Base-by-base conservation (phyloP, 2,329 filamentous ascomycete genomes). In the Phialophora expanda region DNA sequence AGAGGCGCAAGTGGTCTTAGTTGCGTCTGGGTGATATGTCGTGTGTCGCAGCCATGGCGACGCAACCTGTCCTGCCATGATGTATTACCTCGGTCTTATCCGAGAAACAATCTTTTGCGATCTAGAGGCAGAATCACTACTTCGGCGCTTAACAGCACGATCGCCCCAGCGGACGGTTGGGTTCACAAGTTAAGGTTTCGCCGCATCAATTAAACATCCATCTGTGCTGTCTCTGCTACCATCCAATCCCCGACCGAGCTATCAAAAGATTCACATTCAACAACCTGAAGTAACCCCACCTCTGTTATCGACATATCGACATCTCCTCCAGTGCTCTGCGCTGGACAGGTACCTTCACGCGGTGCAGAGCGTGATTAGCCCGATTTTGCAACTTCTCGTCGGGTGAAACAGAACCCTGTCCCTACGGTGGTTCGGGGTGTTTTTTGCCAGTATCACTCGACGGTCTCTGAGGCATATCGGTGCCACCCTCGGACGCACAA, bases 301-400 rank as follows among this genome's bases (percentile, higher is more conserved):
- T 14, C 22, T 26, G 22, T 3, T 22, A 9, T 28, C 12, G 9
- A n/a, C 12, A 12, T 28, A 12, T 28, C 48, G 9, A 51, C 22
- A 8, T 20, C 54, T 28, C n/a, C 14, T 38, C n/a, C 14, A 26
- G 50, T 65, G 67, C 67, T 63, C 67, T 69, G 67, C 67, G 50
- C 58, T 64, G 58, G 67, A 66, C 65, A 63, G 65, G 65, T 66
- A 69, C 65, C 65, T 67, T 50, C 67, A 50, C 59, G 67, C 38
- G 65, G 67, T 69, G 67, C 67, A 65, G 67, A 60, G 65, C 48
- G 65, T 56, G 32, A 69, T 62, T 67, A 69, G 6, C 59, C 65
- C 56, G 60, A 8, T 3, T 3, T 9, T 26, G 12, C 22, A 51
- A 61, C 44, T 62, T 22, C 20, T 7, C 17, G 26, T 60, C 56